Evolutionary conservation across 1,284 basidiomycete genomes (phyloP).

Genomic region (Moniliella sp.): DNA sequence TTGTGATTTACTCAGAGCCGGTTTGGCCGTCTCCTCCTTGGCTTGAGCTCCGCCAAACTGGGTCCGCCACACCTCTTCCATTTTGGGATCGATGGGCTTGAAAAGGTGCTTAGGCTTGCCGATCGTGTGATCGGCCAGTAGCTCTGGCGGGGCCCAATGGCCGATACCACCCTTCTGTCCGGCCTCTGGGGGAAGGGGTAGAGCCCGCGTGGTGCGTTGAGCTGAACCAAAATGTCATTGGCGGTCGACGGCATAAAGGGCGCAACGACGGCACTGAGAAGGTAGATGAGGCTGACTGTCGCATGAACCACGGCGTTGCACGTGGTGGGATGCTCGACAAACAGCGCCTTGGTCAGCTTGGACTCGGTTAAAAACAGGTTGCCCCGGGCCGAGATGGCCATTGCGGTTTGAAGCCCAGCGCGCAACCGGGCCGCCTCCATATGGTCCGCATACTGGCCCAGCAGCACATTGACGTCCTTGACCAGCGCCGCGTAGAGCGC

Average conservation of each 20-base stretch:
- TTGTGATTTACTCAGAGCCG: slow-evolving; percentile 24
- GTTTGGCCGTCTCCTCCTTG: slow-evolving; percentile 6
- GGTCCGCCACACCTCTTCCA: slow-evolving; percentile 59
- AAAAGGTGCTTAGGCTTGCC: slow-evolving; percentile 74
- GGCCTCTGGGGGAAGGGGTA: no score
- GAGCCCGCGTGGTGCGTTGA: slow-evolving; percentile 80
- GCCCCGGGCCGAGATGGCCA: slow-evolving; percentile 73
- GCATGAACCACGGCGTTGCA: slow-evolving; percentile 72
- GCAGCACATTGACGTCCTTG: slow-evolving; percentile 53
- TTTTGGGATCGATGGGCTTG: slow-evolving; percentile 75
- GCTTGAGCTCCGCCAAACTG: slow-evolving; percentile 64
- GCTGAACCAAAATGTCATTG: slow-evolving; percentile 58
- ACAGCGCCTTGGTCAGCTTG: slow-evolving; percentile 71
- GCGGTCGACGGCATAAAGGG: slow-evolving; percentile 91
- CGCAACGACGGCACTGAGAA: slow-evolving; percentile 61
- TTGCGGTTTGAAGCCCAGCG: slow-evolving; percentile 61
- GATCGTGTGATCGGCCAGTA: slow-evolving; percentile 65
- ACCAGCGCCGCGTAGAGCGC: slow-evolving; percentile 41
- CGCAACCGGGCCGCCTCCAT: slow-evolving; percentile 86
- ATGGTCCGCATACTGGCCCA: slow-evolving; percentile 59
- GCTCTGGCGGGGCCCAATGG: no score
- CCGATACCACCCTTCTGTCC: no score
- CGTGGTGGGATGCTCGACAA: slow-evolving; percentile 55
- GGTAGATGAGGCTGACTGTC: slow-evolving; percentile 78
- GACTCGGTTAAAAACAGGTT: slow-evolving; percentile 87